Conservation (phyloP, 1,139 yeast species). For the Geotrichum restrictum region DNA sequence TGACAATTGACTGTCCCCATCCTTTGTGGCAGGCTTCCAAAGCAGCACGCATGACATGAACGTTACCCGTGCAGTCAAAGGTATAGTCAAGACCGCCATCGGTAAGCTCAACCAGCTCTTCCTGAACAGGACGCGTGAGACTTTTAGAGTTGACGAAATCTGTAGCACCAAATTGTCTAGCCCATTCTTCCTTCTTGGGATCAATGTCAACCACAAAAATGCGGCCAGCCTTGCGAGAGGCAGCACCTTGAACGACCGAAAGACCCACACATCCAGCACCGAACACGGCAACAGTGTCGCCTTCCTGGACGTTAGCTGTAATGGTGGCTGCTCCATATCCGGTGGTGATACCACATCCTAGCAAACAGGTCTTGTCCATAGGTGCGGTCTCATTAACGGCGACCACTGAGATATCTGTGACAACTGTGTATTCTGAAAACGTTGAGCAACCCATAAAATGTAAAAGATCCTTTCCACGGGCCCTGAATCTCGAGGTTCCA, state of each 20-base stretch:
- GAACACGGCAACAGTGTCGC: constrained; percentile 92
- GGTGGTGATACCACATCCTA: constrained; percentile 98
- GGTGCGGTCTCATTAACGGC: constrained; percentile 83
- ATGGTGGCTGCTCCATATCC: constrained; percentile 97
- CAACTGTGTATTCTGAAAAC: constrained; percentile 96
- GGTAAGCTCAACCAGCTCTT: constrained; percentile 78
- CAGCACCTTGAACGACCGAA: constrained; percentile 93
- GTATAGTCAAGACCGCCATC: constrained; percentile 97
- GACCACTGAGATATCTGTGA: constrained; percentile 95
- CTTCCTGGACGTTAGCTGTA: constrained; percentile 86
- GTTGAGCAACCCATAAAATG: constrained; percentile 99
- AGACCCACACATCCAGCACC: constrained; percentile 98
- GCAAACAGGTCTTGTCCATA: constrained; percentile 79
- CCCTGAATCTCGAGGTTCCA: constrained; percentile 79
- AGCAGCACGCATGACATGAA: constrained; percentile 89
- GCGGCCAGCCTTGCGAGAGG: constrained; percentile 69
- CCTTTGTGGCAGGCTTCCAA: constrained; percentile 97
- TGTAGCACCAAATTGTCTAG: constrained; percentile 87
- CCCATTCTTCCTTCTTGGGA: constrained; percentile 80
- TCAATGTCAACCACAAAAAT: constrained; percentile 88
- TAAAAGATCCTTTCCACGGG: constrained; percentile 68
- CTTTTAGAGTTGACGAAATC: constrained; percentile 83
- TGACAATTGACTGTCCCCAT: constrained; percentile 92
- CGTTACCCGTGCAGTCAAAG: constrained; percentile 97
- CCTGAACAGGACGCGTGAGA: constrained; percentile 73